Conservation (phyloP, 176 grass and related monocot genomes). For the Cenchrus purpureus region DNA sequence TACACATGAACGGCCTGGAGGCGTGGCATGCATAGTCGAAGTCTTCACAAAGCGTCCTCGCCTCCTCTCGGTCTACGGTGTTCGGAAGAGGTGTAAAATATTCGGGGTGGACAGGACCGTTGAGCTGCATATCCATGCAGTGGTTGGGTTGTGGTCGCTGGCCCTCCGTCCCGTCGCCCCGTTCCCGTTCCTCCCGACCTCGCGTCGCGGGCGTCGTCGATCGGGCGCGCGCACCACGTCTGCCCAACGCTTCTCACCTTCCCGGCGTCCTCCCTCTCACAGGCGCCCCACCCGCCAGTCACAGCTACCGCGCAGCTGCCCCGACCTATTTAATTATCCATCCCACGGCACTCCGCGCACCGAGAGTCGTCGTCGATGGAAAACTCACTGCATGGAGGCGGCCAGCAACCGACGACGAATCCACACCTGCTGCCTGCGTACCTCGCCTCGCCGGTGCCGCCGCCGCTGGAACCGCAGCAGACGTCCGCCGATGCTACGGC, state of each 20-base stretch:
- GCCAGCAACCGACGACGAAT: neutral
- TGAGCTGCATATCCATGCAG: constrained; percentile 36
- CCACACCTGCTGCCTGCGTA: neutral
- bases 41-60: too few species aligned
- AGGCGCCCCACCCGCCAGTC: constrained; percentile 21
- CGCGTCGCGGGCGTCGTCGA: neutral
- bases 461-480: neutral
- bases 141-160: constrained; percentile 44
- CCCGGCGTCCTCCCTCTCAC: constrained; percentile 58
- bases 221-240: constrained; percentile 7
- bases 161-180: neutral
- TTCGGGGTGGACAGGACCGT: neutral
- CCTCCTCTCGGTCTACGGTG: neutral
- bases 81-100: neutral
- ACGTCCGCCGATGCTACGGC: neutral
- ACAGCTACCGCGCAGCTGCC: constrained; percentile 40
- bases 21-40: too few species aligned
- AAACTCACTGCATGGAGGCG: neutral
- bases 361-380: constrained; percentile 28
- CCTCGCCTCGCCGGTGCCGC: neutral
- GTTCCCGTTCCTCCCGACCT: neutral
- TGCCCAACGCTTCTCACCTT: constrained; percentile 82
- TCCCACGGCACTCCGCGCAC: neutral
- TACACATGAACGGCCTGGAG: too few species aligned
- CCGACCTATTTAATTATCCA: constrained; percentile 40